Conservation (phyloP, 441 rosid genomes). For the Populus hybrid region DNA sequence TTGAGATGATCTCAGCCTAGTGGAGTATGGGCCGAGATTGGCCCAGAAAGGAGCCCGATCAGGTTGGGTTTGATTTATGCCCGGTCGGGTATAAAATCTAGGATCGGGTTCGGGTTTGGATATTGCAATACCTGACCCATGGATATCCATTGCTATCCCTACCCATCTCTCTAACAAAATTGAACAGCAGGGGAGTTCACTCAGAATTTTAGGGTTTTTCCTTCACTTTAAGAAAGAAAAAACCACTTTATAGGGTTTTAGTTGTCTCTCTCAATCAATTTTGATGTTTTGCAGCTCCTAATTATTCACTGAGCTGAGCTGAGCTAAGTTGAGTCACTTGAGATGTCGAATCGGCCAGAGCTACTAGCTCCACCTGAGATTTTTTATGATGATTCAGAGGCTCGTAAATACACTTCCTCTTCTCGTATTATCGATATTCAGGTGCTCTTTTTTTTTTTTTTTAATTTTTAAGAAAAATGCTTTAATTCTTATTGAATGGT, state of each 20-base stretch:
- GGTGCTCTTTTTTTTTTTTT: slow-evolving; percentile 28
- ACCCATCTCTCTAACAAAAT: too few species aligned
- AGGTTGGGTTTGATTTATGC: too few species aligned
- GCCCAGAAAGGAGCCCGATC: too few species aligned
- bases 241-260: not conserved
- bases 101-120: too few species aligned
- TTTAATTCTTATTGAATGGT: not conserved
- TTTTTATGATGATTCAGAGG: slow-evolving; percentile 78
- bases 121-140: too few species aligned
- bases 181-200: not conserved
- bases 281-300: not conserved
- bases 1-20: too few species aligned
- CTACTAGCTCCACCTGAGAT: slow-evolving; percentile 91
- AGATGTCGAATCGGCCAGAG: slow-evolving; percentile 71
- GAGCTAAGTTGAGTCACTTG: not conserved
- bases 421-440: slow-evolving; percentile 91
- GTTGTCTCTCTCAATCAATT: not conserved
- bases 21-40: too few species aligned
- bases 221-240: not conserved
- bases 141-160: too few species aligned
- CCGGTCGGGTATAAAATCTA: too few species aligned
- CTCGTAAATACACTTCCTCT: slow-evolving; percentile 84
- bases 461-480: too few species aligned
- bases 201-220: not conserved
- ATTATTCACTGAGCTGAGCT: slow-evolving; percentile 12